Base-by-base conservation (phyloP, 805 yeast species). In the Citeromyces matritensis region DNA sequence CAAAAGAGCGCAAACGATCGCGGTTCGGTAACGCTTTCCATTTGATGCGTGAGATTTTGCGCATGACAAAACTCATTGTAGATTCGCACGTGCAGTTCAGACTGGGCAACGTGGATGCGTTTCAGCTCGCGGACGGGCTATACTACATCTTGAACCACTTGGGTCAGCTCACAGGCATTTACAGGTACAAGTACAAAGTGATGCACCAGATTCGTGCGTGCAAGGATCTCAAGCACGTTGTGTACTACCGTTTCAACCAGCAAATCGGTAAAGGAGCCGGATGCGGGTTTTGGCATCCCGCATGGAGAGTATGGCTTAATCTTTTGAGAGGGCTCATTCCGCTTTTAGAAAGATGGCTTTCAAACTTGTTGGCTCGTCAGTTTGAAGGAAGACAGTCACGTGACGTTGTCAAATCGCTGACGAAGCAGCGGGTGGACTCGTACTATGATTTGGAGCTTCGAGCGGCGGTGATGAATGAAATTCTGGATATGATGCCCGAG, bases 211-310 rank as follows among this genome's bases (percentile, higher is more conserved):
- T 91, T 26, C 69, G 96, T 31, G 86, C 94, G 2, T 85, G 96
- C 51, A 91, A 91, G 49, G 98, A 91, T 53, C 57, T 91, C 44
- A 91, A 91, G 53, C 98, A 91, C 49, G 75, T 88, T 5, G 78
- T 91, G 1, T 91, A 91, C 47, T 66, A 82, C 39, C 63, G 78
- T 38, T 91, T 91, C 57, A 91, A 91, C 47, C 62, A 65, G 24
- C 60, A 70, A n/a, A 80, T 91, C 15, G 96, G 96, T 0, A 91
- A 88, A 47, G 98, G 98, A 2, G 97, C 98, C 1, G 98, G 98
- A 0, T 82, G 94, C 58, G 99, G 99, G 1, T 81, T 91, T 51
- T 91, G 99, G 99, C 97, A 91, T 47, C 98, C 98, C 0, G 82
- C 95, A 1, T 91, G 97, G 98, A 61, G 95, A 42, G 88, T 86